Evolutionary conservation across 2,329 filamentous ascomycete genomes (phyloP), one percentile per base, ranked within the genome.

Genomic region (Cryphonectria radicalis): DNA sequence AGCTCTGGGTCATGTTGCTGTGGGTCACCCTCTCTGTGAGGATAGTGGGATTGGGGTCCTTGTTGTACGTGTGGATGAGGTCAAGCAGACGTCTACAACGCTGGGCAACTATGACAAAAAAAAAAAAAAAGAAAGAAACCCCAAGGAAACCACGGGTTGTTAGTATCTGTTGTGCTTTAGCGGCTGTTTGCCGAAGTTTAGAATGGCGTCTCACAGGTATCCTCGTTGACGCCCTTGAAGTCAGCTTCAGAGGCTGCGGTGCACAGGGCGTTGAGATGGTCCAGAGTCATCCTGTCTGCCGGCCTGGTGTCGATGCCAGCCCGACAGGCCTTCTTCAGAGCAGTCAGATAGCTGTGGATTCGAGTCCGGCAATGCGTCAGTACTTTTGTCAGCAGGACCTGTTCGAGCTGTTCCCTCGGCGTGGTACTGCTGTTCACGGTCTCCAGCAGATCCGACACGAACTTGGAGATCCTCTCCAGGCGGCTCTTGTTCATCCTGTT

Each of bases 1-100:
- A 63, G 60, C 60, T 64, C 35, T 69, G 67, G 60, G n/a, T 46
- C 67, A 69, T 69, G 37, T 10, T 64, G 25, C 67, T 46, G 13
- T 69, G 67, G 22, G 67, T 32, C 17, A n/a, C 10, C 10, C 67
- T 57, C 40, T 69, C 67, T 13, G 46, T 35, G 32, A 69, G 50
- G 17, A 69, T 35, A 13, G 22, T 64, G 28, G 13, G 8, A 32
- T 59, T 19, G 60, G 60, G 37, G 11, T 43, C 35, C 1, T 37
- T n/a, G 35, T 6, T 11, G 62, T 57, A 59, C 14, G 50, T 8
- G 25, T 69, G 37, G n/a, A 69, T 46, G n/a, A 65, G n/a, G 19
- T 40, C 40, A 3, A 69, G n/a, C 13, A 65, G 60, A 10, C 3
- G 4, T 59, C 46, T 22, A 55, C 46, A 65, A 19, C 37, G 43